Evolutionary conservation across 148 eudicot genomes (phyloP).

Genomic region (Vaccinium macrocarpon): DNA sequence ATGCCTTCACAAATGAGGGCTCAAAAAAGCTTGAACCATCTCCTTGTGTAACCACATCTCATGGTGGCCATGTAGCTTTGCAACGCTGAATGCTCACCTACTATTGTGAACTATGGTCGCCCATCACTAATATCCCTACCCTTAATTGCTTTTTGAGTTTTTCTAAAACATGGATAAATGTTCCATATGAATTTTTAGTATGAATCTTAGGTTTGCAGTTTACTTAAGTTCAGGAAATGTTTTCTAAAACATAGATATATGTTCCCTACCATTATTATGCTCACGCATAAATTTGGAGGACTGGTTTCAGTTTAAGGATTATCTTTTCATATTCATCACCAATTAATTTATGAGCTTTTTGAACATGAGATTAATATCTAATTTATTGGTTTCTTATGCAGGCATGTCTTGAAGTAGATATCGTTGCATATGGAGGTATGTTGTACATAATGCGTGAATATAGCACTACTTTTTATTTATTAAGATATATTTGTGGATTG

Average conservation of each 20-base stretch:
- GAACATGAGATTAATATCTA: neutral
- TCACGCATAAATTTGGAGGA: too few relatives aligned
- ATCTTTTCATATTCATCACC: neutral
- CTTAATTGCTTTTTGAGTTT: neutral
- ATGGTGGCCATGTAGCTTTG: neutral
- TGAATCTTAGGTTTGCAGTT: neutral
- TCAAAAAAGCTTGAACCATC: neutral
- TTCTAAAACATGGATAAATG: neutral
- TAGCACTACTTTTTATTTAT: neutral
- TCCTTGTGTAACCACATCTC: neutral
- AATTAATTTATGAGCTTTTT: neutral
- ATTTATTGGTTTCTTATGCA: conserved; percentile 28
- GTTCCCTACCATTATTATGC: neutral
- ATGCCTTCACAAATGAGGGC: too few relatives aligned
- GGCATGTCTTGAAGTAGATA: conserved; percentile 84
- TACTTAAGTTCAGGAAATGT: neutral
- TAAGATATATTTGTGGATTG: neutral
- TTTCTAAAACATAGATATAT: neutral
- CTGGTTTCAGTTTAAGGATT: conserved; percentile 6
- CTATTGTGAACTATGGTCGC: neutral
- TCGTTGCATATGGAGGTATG: conserved; percentile 94
- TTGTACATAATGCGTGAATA: neutral
- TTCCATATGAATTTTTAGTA: neutral
- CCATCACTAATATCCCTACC: neutral
- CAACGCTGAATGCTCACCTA: neutral